Evolutionary conservation across 441 rosid genomes (phyloP).

Genomic region (Dalechampia spathulata): DNA sequence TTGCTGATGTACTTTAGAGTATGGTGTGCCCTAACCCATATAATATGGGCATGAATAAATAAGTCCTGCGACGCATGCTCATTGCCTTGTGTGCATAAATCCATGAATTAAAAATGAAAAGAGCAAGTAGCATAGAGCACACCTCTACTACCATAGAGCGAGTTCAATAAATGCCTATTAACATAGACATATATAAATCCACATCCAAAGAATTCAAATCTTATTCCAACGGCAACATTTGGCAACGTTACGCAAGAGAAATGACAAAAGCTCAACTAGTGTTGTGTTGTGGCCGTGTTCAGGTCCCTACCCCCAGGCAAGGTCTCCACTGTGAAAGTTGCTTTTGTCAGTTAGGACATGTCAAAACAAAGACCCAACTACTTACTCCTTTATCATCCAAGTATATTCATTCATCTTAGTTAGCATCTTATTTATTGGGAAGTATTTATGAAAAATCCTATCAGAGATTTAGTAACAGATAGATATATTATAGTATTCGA

Average conservation of each 20-base stretch:
- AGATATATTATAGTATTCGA: no score
- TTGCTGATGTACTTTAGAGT: neutral
- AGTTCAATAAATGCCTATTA: no score
- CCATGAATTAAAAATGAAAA: neutral
- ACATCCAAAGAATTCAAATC: neutral
- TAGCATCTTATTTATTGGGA: no score
- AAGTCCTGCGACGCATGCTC: constrained; percentile 28
- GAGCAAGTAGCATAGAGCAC: neutral
- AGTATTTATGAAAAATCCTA: no score
- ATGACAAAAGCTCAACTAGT: constrained; percentile 21
- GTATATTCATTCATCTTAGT: no score
- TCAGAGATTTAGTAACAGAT: no score
- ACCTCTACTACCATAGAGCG: no score
- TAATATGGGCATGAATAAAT: neutral
- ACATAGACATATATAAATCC: neutral
- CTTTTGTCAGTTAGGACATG: neutral
- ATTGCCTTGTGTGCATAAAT: neutral
- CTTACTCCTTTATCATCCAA: no score
- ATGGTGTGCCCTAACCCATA: neutral
- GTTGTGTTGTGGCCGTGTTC: no score
- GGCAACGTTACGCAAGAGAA: constrained; percentile 5
- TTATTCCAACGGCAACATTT: constrained; percentile 8
- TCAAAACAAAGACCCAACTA: no score
- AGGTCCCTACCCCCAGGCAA: neutral
- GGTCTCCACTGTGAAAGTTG: constrained; percentile 4